phyloP scores from a whole-genome alignment of 2,329 filamentous ascomycete genomes.

The Aspergillus pseudotamarii region DNA sequence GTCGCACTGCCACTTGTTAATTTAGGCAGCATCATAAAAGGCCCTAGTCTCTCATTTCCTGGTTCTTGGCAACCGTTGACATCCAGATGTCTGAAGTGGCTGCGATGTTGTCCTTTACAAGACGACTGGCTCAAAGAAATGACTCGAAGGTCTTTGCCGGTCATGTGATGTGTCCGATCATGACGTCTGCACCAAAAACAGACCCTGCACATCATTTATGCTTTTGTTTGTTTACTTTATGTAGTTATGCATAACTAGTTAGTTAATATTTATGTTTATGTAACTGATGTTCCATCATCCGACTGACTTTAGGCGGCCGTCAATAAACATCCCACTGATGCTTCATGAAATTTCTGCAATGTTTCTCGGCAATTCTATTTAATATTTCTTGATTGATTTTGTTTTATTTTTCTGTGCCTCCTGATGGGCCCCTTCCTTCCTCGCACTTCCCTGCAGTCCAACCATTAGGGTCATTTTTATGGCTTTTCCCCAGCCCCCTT shows the following conservation, averaged over 20 bases:
- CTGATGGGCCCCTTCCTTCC: neutral
- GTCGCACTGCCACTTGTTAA: neutral
- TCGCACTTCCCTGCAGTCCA: neutral
- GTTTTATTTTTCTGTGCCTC: neutral
- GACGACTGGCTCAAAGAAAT: neutral
- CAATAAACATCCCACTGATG: neutral
- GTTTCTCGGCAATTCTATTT: too few species aligned
- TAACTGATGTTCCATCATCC: too few species aligned
- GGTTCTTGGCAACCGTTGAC: neutral
- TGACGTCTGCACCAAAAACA: neutral
- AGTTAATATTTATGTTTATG: too few species aligned
- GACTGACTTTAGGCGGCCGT: neutral
- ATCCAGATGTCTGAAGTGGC: neutral
- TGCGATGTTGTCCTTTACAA: neutral
- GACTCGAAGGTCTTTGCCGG: neutral
- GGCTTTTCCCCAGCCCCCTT: neutral
- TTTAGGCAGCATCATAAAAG: slow-evolving; percentile 2
- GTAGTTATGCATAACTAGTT: too few species aligned
- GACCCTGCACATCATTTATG: too few species aligned
- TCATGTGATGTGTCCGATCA: neutral
- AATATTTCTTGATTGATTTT: neutral
- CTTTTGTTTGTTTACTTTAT: too few species aligned
- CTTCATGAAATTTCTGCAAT: too few species aligned
- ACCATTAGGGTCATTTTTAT: neutral
- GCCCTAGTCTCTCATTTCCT: neutral